Conservation (phyloP, 441 rosid species). For the Gossypium lobatum region DNA sequence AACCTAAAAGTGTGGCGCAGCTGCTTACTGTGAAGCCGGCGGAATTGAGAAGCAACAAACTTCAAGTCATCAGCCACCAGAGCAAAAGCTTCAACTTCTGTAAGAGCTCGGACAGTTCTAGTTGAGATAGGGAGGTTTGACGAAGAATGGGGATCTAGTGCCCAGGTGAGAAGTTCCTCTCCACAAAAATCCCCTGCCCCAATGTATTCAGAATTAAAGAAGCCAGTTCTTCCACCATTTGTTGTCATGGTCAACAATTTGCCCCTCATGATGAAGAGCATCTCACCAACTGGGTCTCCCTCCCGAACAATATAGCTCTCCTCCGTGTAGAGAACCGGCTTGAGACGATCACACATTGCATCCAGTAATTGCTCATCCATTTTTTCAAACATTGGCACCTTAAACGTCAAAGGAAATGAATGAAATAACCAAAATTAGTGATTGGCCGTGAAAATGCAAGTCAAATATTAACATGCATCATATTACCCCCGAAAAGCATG, state of each 20-base stretch:
- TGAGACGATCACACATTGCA: constrained; percentile 68
- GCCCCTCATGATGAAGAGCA: constrained; percentile 83
- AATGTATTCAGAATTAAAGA: constrained; percentile 48
- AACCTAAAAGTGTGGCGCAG: constrained; percentile 70
- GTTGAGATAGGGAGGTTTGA: constrained; percentile 66
- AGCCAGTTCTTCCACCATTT: constrained; percentile 62
- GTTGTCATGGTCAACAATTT: constrained; percentile 48
- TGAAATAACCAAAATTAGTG: not conserved
- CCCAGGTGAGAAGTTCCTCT: constrained; percentile 85
- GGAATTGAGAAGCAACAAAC: constrained; percentile 74
- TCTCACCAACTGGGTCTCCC: constrained; percentile 77
- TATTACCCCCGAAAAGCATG: not conserved
- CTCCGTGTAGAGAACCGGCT: constrained; percentile 65
- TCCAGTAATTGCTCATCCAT: constrained; percentile 67
- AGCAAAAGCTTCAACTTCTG: constrained; percentile 78
- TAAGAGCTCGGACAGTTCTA: constrained; percentile 52
- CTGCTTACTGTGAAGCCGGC: constrained; percentile 79
- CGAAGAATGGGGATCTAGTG: constrained; percentile 61
- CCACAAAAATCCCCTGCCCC: constrained; percentile 75
- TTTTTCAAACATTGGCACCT: constrained; percentile 71
- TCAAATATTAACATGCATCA: not conserved
- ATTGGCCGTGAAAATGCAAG: constrained; percentile 3
- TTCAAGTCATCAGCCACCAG: constrained; percentile 65
- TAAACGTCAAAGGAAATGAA: constrained; percentile 12
- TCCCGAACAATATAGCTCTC: constrained; percentile 64